Percentiles rank a stretch among this genome's conserved stretches.
Evolutionary conservation across 176 grass and related monocot genomes (phyloP).

Genomic region (Stipa capillata): DNA sequence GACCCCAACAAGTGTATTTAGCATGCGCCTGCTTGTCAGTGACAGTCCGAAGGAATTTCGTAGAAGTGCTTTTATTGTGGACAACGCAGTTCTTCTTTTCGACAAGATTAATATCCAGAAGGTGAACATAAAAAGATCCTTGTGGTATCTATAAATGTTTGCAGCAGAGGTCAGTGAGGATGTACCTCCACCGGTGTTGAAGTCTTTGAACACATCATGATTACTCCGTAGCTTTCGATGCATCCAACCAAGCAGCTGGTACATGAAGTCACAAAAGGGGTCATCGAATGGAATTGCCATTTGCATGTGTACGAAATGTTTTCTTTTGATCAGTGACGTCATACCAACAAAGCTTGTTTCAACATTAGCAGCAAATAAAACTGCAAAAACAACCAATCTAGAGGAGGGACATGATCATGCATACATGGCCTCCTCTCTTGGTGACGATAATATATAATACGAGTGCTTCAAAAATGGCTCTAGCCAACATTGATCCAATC

Average conservation of each 20-base stretch:
- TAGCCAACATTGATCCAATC: neutral
- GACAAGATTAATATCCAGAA: neutral
- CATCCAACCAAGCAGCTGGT: conserved; percentile 93
- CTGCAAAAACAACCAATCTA: neutral
- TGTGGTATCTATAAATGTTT: neutral
- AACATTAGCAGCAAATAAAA: neutral
- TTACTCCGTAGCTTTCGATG: conserved; percentile 74
- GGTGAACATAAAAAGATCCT: neutral
- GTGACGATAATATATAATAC: neutral
- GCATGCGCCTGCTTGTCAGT: neutral
- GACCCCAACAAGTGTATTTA: neutral
- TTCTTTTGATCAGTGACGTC: neutral
- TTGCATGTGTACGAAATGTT: neutral
- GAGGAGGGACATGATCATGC: neutral
- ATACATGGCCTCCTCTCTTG: too few relatives aligned
- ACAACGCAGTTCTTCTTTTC: too few relatives aligned
- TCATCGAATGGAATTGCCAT: neutral
- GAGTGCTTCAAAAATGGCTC: neutral
- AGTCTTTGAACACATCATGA: conserved; percentile 75
- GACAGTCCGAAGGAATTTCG: neutral
- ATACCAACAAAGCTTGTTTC: neutral
- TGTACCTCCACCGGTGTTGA: conserved; percentile 37
- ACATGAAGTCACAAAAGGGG: neutral
- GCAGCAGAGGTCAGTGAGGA: neutral
- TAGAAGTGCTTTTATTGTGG: neutral